Percentiles rank a stretch among this genome's conserved stretches.
These are phyloP conservation scores for Scenedesmus sp. DNA, from an alignment of 163 green algal genomes.

Conservation along the genomic window DNA sequence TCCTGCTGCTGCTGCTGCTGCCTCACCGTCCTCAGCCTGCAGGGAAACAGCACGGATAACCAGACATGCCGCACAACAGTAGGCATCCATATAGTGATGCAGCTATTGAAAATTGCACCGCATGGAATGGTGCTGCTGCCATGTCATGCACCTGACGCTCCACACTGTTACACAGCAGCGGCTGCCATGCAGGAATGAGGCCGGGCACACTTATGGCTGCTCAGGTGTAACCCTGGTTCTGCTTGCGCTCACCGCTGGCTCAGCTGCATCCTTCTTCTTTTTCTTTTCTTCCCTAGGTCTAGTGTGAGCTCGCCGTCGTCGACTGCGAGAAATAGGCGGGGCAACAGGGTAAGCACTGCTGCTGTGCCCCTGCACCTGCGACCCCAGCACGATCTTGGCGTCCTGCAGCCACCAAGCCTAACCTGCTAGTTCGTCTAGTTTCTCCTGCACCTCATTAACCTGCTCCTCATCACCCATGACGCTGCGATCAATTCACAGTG, in stretches of 20 bases:
- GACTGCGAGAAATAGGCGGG: background rate
- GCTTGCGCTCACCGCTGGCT: slow-evolving; percentile 12
- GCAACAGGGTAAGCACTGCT: background rate
- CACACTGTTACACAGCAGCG: background rate
- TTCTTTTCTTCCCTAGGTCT: slow-evolving; percentile 75
- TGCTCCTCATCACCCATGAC: slow-evolving; percentile 57
- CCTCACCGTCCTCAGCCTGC: slow-evolving; percentile 34
- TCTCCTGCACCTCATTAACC: slow-evolving; percentile 55
- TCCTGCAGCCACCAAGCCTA: background rate
- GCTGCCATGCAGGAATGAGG: background rate
- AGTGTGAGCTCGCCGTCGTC: slow-evolving; percentile 67
- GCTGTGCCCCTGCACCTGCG: background rate
- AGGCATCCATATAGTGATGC: background rate
- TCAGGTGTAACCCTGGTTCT: background rate
- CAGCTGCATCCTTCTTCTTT: slow-evolving; percentile 44
- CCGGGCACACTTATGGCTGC: background rate
- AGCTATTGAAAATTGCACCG: background rate
- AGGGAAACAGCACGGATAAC: background rate
- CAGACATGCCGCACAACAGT: background rate
- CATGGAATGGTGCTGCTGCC: background rate
- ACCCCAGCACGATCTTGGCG: background rate
- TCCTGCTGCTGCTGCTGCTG: slow-evolving; percentile 24
- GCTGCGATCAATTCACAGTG: background rate
- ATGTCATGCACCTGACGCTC: background rate
- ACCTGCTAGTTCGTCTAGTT: slow-evolving; percentile 62